Percentiles rank a stretch among this genome's conserved stretches.
Conservation (phyloP, 2,329 filamentous ascomycete genomes). For the Lasiodiplodia gonubiensis region DNA sequence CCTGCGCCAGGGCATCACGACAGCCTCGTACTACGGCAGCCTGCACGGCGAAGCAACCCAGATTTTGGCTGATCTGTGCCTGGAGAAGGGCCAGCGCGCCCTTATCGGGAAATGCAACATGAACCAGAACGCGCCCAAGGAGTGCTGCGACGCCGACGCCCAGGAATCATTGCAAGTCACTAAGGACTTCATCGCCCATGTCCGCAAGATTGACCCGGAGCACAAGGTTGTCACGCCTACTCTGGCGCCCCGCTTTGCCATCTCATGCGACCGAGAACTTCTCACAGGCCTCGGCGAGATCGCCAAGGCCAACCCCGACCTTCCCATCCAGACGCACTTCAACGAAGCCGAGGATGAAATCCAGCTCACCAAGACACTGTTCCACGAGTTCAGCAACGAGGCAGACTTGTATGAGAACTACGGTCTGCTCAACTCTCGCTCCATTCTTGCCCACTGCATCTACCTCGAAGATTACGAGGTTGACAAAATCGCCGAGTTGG, state of each 20-base stretch:
- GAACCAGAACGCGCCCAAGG: conserved; percentile 55
- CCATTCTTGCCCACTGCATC: conserved; percentile 71
- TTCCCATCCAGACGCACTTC: conserved; percentile 71
- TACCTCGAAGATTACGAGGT: conserved; percentile 65
- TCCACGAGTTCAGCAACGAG: conserved; percentile 62
- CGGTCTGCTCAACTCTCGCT: conserved; percentile 59
- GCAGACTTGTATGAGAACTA: conserved; percentile 65
- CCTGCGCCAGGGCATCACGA: conserved; percentile 67
- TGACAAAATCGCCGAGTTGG: conserved; percentile 51
- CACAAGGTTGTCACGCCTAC: conserved; percentile 38
- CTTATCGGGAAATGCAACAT: conserved; percentile 69
- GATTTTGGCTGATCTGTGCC: conserved; percentile 62
- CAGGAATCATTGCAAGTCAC: conserved; percentile 30
- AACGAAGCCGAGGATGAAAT: conserved; percentile 69
- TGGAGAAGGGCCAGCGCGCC: conserved; percentile 61
- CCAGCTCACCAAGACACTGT: conserved; percentile 59
- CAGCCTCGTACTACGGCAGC: conserved; percentile 66
- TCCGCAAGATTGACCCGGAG: conserved; percentile 31
- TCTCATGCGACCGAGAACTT: conserved; percentile 62
- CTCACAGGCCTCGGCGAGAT: conserved; percentile 63
- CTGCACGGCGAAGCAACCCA: conserved; percentile 62
- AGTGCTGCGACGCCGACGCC: conserved; percentile 38
- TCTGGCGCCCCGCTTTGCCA: conserved; percentile 60
- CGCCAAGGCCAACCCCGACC: conserved; percentile 50
- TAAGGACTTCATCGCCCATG: conserved; percentile 38